phyloP scores from a whole-genome alignment of 345 rosid genomes.

The Salix caprea region DNA sequence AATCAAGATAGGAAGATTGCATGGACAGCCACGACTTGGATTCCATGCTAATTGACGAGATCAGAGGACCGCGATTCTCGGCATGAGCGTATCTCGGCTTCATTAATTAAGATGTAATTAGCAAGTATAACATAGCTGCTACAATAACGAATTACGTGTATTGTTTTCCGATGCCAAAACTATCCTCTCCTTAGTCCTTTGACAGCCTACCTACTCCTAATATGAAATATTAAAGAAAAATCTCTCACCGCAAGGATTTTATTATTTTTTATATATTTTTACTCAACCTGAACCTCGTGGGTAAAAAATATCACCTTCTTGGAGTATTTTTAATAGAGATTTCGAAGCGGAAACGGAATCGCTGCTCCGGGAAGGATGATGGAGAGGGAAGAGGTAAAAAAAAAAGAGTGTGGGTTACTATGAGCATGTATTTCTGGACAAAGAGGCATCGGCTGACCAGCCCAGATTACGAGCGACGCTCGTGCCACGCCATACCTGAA shows the following conservation, averaged over 20 bases:
- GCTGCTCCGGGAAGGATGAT: neutral
- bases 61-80: constrained; percentile 8
- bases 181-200: too few relatives aligned
- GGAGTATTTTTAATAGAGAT: neutral
- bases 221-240: neutral
- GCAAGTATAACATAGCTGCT: neutral
- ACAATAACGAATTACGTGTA: neutral
- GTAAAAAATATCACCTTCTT: neutral
- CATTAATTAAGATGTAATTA: neutral
- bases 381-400: neutral
- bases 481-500: constrained; percentile 7
- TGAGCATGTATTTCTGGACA: neutral
- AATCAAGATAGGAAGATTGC: neutral
- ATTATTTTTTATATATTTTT: neutral
- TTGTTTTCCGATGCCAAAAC: too few relatives aligned
- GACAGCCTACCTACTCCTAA: neutral
- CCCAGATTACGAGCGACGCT: constrained; percentile 12
- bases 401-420: neutral
- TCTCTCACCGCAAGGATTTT: neutral
- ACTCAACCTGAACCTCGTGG: too few relatives aligned
- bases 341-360: neutral
- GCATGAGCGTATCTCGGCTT: neutral
- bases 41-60: neutral
- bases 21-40: neutral
- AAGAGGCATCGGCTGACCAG: neutral